Evolutionary conservation across 768 basidiomycete genomes (phyloP), one percentile per base, ranked within the genome.

Genomic region (Sistotremastrum niveocremeum): DNA sequence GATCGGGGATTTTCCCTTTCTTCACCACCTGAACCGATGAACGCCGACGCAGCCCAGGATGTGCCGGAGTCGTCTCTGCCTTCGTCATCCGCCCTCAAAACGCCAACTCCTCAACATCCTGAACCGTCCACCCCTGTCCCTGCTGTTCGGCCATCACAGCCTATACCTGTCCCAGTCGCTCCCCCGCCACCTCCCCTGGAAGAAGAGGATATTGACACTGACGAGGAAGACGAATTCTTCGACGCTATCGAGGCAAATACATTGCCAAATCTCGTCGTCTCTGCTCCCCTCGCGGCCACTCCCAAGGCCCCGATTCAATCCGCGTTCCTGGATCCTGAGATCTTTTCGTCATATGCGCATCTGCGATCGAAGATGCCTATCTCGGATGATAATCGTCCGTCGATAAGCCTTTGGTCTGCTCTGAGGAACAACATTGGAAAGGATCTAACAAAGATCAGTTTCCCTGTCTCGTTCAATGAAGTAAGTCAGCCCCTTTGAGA

Each of bases 141-240:
- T 51, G 38, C 47, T 37, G 20, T 45, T 38, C 35, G 44, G 10
- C 28, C 50, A 11, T 29, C 45, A 32, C 20, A 46, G 9, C 43
- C 31, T 37, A 3, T 34, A 9, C 10, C 28, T 8, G 32, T 5
- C 45, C 37, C 30, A 42, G 10, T 8, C 44, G 4, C 29, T 37
- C 31, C 39, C 30, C 8, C 9, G 29, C 42, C 52, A 34, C 50
- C 54, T 7, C 49, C 56, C 10, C 61, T 62, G 4, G 62, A 62
- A 10, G 63, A 62, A 2, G 63, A 58, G 1, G 40, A 45, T 1
- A 54, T 55, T 20, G 74, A 73, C 46, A 83, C 81, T 1, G 84
- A 85, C 54, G 84, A 87, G 38, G 84, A 91, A 56, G 94, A 97
- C 62, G 91, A 98, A 62, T 97, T 97, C 63, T 97, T 94, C 58